Evolutionary conservation across 257 asterid genomes (phyloP).

Genomic region (Fraxinus cuspidata): DNA sequence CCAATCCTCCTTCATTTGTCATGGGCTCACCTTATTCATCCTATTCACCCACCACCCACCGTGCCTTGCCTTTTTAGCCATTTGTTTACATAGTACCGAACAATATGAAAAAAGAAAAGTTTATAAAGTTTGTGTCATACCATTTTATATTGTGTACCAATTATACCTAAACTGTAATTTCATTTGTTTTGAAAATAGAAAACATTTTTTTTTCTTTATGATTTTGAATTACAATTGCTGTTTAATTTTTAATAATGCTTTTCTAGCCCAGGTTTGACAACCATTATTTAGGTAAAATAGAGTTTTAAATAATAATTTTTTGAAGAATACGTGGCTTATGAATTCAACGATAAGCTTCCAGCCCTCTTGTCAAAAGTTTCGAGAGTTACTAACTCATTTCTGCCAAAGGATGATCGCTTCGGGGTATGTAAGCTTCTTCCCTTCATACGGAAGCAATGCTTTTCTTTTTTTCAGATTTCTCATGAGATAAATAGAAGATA

Average conservation of each 20-base stretch:
- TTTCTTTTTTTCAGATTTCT: neutral
- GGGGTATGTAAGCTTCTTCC: neutral
- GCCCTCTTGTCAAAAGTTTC: slow-evolving; percentile 74
- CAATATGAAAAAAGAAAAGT: neutral
- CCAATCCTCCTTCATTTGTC: slow-evolving; percentile 52
- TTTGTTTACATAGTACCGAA: too few relatives aligned
- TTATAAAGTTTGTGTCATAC: too few relatives aligned
- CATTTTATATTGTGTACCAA: neutral
- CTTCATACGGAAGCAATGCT: neutral
- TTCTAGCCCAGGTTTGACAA: too few relatives aligned
- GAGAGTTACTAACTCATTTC: slow-evolving; percentile 62
- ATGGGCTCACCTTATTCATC: slow-evolving; percentile 53
- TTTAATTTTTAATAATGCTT: too few relatives aligned
- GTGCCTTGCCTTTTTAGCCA: slow-evolving; percentile 54
- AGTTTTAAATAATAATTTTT: too few relatives aligned
- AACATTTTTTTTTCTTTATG: too few relatives aligned
- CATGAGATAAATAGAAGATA: neutral
- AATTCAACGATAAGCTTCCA: slow-evolving; percentile 86
- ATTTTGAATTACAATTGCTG: neutral
- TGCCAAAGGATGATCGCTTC: slow-evolving; percentile 86
- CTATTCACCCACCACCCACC: slow-evolving; percentile 42
- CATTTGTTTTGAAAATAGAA: neutral
- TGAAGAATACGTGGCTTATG: too few relatives aligned
- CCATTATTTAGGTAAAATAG: too few relatives aligned
- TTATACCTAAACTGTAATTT: too few relatives aligned